Evolutionary conservation across 2,329 filamentous ascomycete genomes (phyloP), one percentile per base, ranked within the genome.

Genomic region (Delphinella strobiligena): DNA sequence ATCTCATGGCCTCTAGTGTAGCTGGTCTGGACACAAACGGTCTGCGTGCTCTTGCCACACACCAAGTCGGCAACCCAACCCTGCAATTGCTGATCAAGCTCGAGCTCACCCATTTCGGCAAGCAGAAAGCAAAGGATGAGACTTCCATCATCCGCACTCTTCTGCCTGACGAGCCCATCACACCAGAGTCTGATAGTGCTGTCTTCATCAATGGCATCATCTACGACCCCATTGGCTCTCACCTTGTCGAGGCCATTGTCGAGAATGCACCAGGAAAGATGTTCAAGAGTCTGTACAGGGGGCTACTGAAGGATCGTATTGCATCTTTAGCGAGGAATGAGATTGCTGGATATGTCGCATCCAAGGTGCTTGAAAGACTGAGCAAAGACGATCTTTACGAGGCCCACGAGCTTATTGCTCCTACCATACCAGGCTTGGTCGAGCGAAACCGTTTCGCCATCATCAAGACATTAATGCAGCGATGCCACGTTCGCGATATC

Each of bases 61-160:
- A 96, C 53, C 85, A 84, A 4, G 83, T 89, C 1, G 91, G 87
- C 35, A 95, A 94, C 53, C 91, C 91, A 0, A 82, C 87, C 1
- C 69, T 98, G n/a, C 91, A 96, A 57, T 72, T 96, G 1, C 68
- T 98, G 19, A 67, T 98, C 3, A 84, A 88, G 54, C 68, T 98
- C 12, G 91, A 98, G 54, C 74, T 96, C 35, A 73, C 78, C 0
- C 68, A 82, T 43, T 81, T 82, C 48, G 75, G 75, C 37, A 82
- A 84, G 48, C 68, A 72, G 40, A 76, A 76, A 46, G 73, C 69
- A 3, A 77, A 76, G 47, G 74, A 82, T 46, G 64, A 74, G 5
- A 74, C 72, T 31, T 76, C 82, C 0, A 74, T 96, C 9, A 72
- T 94, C 9, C 78, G 76, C 43, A 78, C 77, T 45, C 72, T 98